Base-by-base conservation (phyloP, 1,139 yeast species). In the Kluyveromyces sp. region DNA sequence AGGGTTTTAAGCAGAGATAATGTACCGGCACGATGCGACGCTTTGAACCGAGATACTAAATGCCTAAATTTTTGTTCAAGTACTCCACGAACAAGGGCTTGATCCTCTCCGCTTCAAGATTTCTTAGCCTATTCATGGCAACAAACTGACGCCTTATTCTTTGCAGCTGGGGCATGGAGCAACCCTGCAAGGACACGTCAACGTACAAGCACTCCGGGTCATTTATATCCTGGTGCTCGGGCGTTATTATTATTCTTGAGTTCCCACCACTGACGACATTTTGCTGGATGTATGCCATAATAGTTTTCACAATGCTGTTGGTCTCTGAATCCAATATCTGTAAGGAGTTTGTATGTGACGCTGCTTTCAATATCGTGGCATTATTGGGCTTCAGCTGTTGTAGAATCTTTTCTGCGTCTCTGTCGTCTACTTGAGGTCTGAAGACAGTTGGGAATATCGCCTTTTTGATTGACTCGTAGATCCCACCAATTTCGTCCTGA, bases 91-190 rank as follows among this genome's bases (percentile, higher is more conserved):
- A 88, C 55, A 84, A 60, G 0, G 81, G 77, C 6, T 73, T 73
- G 34, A 89, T 84, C 55, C 95, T 68, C 38, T 74, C 78, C 17
- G 70, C 60, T 47, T 84, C 64, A 17, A 80, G 70, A 35, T 80
- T 78, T 57, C 95, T 74, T 73, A 88, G 78, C 55, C 87, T 75
- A 61, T 92, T 88, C 58, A 92, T 70, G 28, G 78, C 71, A 28
- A 89, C 77, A 60, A 83, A 92, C 22, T 89, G 82, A 52, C 98
- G 72, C 61, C 96, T 73, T 20, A 85, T 72, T 49, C 97, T 71
- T 57, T 89, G 96, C 43, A 92, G 63, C 54, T 84, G 88, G 0
- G 96, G 87, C 31, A 83, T 69, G 12, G 88, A 76, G 9, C 86
- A 78, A 2, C 72, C 65, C 9, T 70, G 69, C 2, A 78, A 61